phyloP scores from a whole-genome alignment of 805 yeast species.

The Pichia scutulata region DNA sequence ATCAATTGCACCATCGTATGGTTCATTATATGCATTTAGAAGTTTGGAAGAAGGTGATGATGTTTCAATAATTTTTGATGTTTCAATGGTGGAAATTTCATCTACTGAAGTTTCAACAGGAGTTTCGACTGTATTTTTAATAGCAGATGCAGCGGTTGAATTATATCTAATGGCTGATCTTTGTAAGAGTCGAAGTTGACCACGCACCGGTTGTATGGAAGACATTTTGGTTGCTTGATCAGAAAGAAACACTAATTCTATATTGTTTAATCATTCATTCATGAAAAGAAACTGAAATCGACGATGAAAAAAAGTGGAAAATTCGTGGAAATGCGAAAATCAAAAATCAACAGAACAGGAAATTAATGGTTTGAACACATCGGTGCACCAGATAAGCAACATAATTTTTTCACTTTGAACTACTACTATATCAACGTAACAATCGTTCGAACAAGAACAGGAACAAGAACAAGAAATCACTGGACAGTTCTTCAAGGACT shows the following conservation, averaged over 20 bases:
- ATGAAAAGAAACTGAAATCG: neutral
- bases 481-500: too few species aligned
- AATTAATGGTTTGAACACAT: neutral
- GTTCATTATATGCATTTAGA: slow-evolving; percentile 8
- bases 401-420: too few species aligned
- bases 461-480: too few species aligned
- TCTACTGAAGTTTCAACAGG: neutral
- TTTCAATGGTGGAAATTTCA: neutral
- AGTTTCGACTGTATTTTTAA: neutral
- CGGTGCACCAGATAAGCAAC: neutral
- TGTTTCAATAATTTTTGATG: neutral
- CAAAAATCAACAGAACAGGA: neutral
- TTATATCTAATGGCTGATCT: slow-evolving; percentile 3
- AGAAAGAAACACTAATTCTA: neutral
- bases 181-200: slow-evolving; percentile 2
- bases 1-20: slow-evolving; percentile 9
- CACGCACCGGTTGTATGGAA: neutral
- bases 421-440: too few species aligned
- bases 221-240: neutral
- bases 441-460: too few species aligned
- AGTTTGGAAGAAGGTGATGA: neutral
- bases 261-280: too few species aligned
- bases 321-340: neutral
- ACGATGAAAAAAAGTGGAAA: neutral
- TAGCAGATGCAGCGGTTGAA: neutral